These are phyloP conservation scores for Flaveria ramosissima DNA, from an alignment of 129 eudicot species.

Conservation along the genomic window DNA sequence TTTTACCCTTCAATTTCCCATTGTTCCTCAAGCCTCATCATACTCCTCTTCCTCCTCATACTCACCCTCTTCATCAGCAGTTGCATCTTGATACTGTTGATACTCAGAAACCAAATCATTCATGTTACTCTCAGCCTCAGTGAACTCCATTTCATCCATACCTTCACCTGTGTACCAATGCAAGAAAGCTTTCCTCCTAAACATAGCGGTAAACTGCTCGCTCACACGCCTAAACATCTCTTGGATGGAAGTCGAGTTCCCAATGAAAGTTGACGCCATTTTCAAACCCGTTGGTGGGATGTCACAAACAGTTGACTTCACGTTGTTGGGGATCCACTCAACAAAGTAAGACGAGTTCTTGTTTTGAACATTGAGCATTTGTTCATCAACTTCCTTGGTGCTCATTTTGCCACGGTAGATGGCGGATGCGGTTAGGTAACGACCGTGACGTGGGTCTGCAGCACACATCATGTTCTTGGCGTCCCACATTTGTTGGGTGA, in stretches of 20 bases:
- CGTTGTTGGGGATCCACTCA: constrained; percentile 69
- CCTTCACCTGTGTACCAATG: constrained; percentile 78
- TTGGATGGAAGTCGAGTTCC: constrained; percentile 68
- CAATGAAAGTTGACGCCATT: constrained; percentile 65
- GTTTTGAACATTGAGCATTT: constrained; percentile 67
- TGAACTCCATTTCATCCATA: constrained; percentile 75
- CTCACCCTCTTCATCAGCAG: constrained; percentile 59
- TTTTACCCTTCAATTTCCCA: neutral
- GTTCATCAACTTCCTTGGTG: constrained; percentile 75
- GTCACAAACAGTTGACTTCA: constrained; percentile 66
- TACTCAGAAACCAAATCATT: constrained; percentile 64
- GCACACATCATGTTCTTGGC: constrained; percentile 87
- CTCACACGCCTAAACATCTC: constrained; percentile 78
- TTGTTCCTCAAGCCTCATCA: constrained; percentile 28
- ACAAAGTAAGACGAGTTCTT: constrained; percentile 69
- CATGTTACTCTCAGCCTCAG: constrained; percentile 70
- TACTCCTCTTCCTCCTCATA: constrained; percentile 60
- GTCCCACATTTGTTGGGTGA: constrained; percentile 86
- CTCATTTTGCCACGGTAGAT: constrained; percentile 79
- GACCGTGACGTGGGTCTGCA: constrained; percentile 76
- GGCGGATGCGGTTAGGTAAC: constrained; percentile 74
- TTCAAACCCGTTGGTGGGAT: constrained; percentile 65
- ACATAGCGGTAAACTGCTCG: constrained; percentile 72
- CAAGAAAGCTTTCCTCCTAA: constrained; percentile 69
- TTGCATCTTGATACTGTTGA: constrained; percentile 75